These are phyloP conservation scores for Arabis alpina DNA, from an alignment of 345 rosid species.

Conservation along the genomic window DNA sequence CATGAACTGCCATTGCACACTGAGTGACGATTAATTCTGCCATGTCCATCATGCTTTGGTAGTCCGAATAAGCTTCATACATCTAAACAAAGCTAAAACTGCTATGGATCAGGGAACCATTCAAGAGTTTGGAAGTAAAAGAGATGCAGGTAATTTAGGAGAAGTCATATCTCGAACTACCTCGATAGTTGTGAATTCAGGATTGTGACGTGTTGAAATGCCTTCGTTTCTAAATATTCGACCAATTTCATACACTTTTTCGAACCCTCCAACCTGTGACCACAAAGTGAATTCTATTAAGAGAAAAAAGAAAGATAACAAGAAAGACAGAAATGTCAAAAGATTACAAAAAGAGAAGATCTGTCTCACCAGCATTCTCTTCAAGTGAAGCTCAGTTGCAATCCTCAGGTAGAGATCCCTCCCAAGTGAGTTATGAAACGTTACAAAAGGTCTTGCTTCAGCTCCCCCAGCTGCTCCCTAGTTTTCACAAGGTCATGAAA, in stretches of 20 bases:
- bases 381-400: conserved; percentile 97
- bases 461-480: conserved; percentile 99
- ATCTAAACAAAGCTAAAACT: conserved; percentile 56
- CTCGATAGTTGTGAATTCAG: conserved; percentile 98
- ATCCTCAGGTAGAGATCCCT: conserved; percentile 91
- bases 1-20: conserved; percentile 81
- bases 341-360: neutral
- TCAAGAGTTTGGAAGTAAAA: conserved; percentile 22
- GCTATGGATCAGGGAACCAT: conserved; percentile 21
- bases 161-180: conserved; percentile 48
- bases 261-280: conserved; percentile 96
- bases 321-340: neutral
- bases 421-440: conserved; percentile 91
- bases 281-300: conserved; percentile 28
- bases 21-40: conserved; percentile 81
- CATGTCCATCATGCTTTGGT: conserved; percentile 91
- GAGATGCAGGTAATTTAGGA: conserved; percentile 13
- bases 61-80: conserved; percentile 96
- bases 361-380: conserved; percentile 85
- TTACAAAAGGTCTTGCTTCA: conserved; percentile 94
- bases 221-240: conserved; percentile 98
- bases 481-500: conserved; percentile 52
- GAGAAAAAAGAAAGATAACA: conserved; percentile 19
- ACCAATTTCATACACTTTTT: conserved; percentile 95
- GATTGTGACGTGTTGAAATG: conserved; percentile 96